These are phyloP conservation scores for Salvia splendens DNA, from an alignment of 257 asterid species.

Conservation along the genomic window DNA sequence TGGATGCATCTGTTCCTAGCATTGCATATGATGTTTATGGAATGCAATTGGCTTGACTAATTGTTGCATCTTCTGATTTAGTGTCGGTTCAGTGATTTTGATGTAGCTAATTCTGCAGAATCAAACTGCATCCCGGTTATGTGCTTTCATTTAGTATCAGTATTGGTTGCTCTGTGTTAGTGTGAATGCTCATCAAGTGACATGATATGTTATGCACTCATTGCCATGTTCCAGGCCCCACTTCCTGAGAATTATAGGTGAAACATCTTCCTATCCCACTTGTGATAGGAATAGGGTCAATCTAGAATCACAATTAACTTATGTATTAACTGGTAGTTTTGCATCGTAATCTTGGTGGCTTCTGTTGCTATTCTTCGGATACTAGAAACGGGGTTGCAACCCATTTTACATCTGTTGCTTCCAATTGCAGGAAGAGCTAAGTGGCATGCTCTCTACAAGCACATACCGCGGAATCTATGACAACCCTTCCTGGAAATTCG, in stretches of 20 bases:
- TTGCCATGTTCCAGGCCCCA: neutral
- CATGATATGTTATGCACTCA: too few species aligned
- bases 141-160: neutral
- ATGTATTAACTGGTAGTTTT: neutral
- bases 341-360: neutral
- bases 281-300: neutral
- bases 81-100: too few species aligned
- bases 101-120: too few species aligned
- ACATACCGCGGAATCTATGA: slow-evolving; percentile 33
- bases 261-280: neutral
- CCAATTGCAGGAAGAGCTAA: slow-evolving; percentile 51
- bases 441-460: slow-evolving; percentile 19
- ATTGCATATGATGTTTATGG: too few species aligned
- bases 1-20: neutral
- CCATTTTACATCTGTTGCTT: neutral
- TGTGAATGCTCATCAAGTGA: neutral
- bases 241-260: neutral
- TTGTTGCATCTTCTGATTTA: too few species aligned
- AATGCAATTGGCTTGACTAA: too few species aligned
- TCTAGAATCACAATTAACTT: neutral
- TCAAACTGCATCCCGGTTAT: too few species aligned
- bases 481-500: slow-evolving; percentile 45
- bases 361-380: neutral
- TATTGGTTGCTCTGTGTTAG: neutral
- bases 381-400: neutral